Evolutionary conservation across 768 basidiomycete species (phyloP), one percentile per base, ranked within the genome.

Genomic region (Hygrophoropsis aurantiaca): DNA sequence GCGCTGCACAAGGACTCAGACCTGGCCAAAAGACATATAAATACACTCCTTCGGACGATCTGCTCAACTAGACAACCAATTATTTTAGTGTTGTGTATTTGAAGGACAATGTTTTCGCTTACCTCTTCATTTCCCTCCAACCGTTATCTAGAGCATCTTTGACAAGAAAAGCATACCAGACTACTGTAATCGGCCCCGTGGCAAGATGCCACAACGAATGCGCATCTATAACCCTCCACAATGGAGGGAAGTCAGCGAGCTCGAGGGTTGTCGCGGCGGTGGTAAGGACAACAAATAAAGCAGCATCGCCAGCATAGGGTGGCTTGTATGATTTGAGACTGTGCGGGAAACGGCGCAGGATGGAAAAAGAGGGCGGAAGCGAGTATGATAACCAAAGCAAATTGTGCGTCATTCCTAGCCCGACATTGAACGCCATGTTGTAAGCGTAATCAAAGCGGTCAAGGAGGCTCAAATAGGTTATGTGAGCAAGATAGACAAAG

Each of bases 191-290:
- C 0, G 86, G 85, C 1, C 79, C 85, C 0, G 95, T 99, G 3
- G 81, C 76, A 7, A 88, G 71, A 65, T 99, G 95, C 97, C 95
- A 98, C 13, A 98, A 67, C 2, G 92, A 77, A 64, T 97, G 97
- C 0, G 94, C 93, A 60, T 98, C 95, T 16, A 97, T 72, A 6
- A 82, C 64, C 26, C 93, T 66, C n/a, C 61, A 59, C 66, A 84
- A 74, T 0, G 93, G 90, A 0, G 93, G 81, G 58, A 98, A 98
- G 61, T 99, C 95, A 52, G 95, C 82, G 3, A 99, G 62, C 59
- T 99, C 95, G 25, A 99, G 74, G 1, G 74, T 71, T 2, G 85
- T 90, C 11, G 91, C 87, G 2, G 75, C 73, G 0, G 83, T 90
- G 1, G 89, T 91, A 13, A 90, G 63, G 10, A 77, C 56, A 3